Evolutionary conservation across 208 protist genomes (phyloP).

Genomic region (Angomonas deanei): DNA sequence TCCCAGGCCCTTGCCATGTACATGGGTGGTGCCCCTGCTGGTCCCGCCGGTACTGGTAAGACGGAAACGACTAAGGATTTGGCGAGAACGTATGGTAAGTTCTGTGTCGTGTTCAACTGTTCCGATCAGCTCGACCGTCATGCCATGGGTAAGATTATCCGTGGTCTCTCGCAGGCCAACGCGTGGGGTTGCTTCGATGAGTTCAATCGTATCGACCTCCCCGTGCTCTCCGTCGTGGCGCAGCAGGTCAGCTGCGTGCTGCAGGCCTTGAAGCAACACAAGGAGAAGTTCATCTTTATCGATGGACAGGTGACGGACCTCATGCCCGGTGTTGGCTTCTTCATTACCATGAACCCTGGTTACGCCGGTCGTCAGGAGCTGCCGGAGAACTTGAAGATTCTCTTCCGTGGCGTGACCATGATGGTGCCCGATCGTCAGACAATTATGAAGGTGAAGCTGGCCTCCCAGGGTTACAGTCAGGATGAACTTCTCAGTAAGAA

Average conservation of each 20-base stretch:
- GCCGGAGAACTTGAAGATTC: constrained; percentile 98
- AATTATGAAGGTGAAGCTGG: constrained; percentile 96
- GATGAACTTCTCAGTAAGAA: constrained; percentile 92
- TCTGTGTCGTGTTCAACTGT: constrained; percentile 94
- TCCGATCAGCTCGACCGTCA: constrained; percentile 92
- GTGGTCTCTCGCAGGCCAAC: constrained; percentile 91
- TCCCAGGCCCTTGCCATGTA: constrained; percentile 95
- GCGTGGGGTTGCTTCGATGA: constrained; percentile 93
- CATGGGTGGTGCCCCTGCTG: constrained; percentile 95
- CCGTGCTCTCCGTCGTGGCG: constrained; percentile 92
- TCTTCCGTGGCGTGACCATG: constrained; percentile 98
- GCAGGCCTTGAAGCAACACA: constrained; percentile 90
- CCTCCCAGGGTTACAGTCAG: constrained; percentile 90
- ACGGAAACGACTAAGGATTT: constrained; percentile 96
- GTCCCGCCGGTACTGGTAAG: constrained; percentile 96
- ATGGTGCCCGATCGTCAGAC: constrained; percentile 98
- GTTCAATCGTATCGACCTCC: constrained; percentile 94
- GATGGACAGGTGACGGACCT: constrained; percentile 89
- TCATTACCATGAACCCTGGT: constrained; percentile 99
- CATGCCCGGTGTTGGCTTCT: constrained; percentile 92
- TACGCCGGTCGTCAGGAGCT: constrained; percentile 98
- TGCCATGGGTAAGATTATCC: constrained; percentile 94
- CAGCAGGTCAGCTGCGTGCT: constrained; percentile 93
- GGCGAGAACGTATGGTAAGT: constrained; percentile 92
- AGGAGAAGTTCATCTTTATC: constrained; percentile 92